Evolutionary conservation across 768 basidiomycete genomes (phyloP), one percentile per base, ranked within the genome.

Genomic region (Leccinum subgranulosum): DNA sequence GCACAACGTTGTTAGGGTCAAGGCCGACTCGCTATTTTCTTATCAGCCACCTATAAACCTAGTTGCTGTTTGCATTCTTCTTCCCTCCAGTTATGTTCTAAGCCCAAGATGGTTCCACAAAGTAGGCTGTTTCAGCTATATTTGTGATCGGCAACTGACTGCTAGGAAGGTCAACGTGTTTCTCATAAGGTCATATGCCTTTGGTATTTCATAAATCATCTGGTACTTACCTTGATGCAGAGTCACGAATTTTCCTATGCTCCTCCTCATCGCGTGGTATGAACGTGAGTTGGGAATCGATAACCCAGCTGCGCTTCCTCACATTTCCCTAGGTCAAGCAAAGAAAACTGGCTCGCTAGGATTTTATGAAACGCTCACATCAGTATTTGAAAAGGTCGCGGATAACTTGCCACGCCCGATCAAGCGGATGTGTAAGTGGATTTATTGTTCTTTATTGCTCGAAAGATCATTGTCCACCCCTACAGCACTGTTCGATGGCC

Each of bases 101-200:
- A 81, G 81, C 7, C 93, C 94, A n/a, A 80, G 96, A 54, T 98
- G 94, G 94, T 98, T 98, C 69, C 96, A 98, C 70, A 98, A 98
- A 77, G 90, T 90, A 66, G 53, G 68, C 60, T n/a, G 7, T n/a
- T 41, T 28, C 31, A 6, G 59, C 31, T 17, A 19, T 28, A 36
- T 56, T 46, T 49, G 50, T 23, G 39, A 52, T 25, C 65, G 54
- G 61, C 25, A 45, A 36, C 58, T 72, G 25, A 72, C 54, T 48
- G 8, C 28, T 28, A 11, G 51, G 3, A 58, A 92, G 90, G 82
- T 93, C 65, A 94, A 94, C 62, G 92, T 94, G 1, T 89, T 92
- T 66, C 81, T 92, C 80, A 94, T 94, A 64, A 83, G 90, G 87
- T 88, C 64, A 19, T 62, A 47, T 34, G 11, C 27, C 28, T 49